These are phyloP conservation scores for Viscum album DNA, from an alignment of 177 flowering plant species.

Conservation along the genomic window DNA sequence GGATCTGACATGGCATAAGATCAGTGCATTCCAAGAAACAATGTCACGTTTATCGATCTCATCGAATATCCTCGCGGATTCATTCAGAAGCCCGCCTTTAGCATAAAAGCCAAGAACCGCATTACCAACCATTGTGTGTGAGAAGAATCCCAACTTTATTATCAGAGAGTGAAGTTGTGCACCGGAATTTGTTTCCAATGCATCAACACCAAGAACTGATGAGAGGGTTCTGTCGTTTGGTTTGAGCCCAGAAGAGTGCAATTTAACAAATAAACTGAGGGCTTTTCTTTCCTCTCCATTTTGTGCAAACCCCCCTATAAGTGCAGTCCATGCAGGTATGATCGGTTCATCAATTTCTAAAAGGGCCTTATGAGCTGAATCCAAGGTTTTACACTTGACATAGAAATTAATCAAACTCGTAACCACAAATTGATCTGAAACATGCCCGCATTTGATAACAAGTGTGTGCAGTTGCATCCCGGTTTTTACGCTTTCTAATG, in stretches of 20 bases:
- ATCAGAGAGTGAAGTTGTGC: conserved; percentile 34
- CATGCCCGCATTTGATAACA: conserved; percentile 25
- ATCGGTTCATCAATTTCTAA: conserved; percentile 19
- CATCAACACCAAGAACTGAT: conserved; percentile 25
- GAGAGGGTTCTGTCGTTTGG: conserved; percentile 31
- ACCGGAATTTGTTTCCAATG: conserved; percentile 21
- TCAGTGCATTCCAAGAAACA: conserved; percentile 38
- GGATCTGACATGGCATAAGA: conserved; percentile 26
- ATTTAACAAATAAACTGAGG: conserved; percentile 19
- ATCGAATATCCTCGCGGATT: conserved; percentile 22
- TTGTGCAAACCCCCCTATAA: conserved; percentile 36
- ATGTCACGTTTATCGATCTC: conserved; percentile 29
- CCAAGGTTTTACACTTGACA: conserved; percentile 26
- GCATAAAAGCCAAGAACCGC: conserved; percentile 35
- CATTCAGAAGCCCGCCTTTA: conserved; percentile 24
- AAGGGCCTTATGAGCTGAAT: conserved; percentile 19
- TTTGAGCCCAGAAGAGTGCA: conserved; percentile 23
- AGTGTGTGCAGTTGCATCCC: conserved; percentile 27
- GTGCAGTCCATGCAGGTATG: conserved; percentile 33
- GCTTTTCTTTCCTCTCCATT: conserved; percentile 28
- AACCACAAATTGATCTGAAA: conserved; percentile 23
- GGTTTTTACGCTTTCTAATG: conserved; percentile 13
- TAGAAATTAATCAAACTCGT: conserved; percentile 24
- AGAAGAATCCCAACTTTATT: conserved; percentile 28
- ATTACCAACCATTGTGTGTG: conserved; percentile 28